A percentile compares a stretch with the other conserved stretches of the same genome.
Conservation (phyloP, 768 basidiomycete species). For the Lactifluus rugatus region DNA sequence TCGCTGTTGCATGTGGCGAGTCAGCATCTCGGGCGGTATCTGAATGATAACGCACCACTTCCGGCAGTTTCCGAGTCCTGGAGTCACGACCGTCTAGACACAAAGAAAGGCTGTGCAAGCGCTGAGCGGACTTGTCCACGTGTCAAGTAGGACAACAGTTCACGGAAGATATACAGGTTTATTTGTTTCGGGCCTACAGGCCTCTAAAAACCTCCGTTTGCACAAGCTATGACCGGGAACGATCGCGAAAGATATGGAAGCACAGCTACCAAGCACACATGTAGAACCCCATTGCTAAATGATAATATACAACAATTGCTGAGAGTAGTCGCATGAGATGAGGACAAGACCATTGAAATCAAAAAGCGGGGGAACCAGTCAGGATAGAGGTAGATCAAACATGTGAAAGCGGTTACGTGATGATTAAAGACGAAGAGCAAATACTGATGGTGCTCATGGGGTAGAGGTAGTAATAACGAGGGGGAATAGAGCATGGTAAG, state of each 20-base stretch:
- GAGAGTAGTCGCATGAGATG: slow-evolving; percentile 9
- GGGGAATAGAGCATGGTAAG: background rate
- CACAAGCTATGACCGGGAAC: background rate
- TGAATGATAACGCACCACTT: no score
- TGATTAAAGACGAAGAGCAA: background rate
- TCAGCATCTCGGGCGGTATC: no score
- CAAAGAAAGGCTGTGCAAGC: no score
- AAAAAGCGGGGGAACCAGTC: slow-evolving; percentile 2
- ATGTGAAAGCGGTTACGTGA: slow-evolving; percentile 1
- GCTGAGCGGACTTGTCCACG: no score
- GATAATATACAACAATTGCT: slow-evolving; percentile 20
- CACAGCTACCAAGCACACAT: slow-evolving; percentile 6
- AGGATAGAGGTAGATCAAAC: slow-evolving; percentile 10
- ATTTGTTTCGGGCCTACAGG: no score
- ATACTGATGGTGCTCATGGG: background rate
- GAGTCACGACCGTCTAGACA: no score
- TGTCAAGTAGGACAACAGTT: no score
- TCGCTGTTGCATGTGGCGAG: no score
- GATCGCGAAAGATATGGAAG: slow-evolving; percentile 1
- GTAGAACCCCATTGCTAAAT: slow-evolving; percentile 11
- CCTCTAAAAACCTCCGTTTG: background rate
- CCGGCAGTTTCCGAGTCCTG: no score
- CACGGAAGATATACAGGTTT: no score
- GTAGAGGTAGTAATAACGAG: background rate
- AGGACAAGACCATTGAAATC: slow-evolving; percentile 7